Base-by-base conservation (phyloP, 2,329 filamentous ascomycete genomes). In the Cadophora sp. region DNA sequence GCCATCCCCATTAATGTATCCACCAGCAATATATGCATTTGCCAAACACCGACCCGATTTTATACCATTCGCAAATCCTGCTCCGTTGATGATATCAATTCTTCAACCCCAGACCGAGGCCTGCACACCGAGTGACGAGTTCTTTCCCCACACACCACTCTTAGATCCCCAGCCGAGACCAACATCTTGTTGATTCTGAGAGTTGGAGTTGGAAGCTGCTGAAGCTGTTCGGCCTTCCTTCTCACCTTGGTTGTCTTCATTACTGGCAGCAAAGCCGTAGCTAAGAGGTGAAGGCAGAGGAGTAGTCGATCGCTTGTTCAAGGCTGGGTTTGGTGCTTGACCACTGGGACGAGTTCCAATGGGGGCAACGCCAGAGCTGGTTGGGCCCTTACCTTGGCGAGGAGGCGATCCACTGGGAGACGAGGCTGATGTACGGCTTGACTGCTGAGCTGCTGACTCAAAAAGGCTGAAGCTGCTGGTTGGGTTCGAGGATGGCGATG, bases 41-140 rank as follows among this genome's bases (percentile, higher is more conserved):
- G 67, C 70, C 68, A 56, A 73, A 72, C 70, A 73, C 72, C 70
- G 37, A n/a, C 50, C 51, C 66, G 58, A 63, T 67, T 69, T 70
- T 64, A 68, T 70, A 64, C 65, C 64, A 51, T 68, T 46, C 58
- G 58, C 61, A 27, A 24, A 50, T 62, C 60, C 29, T 61, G 46
- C 63, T 65, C 61, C 67, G 11, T 22, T 59, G 11, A 34, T 37
- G 31, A 37, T 14, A 53, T 61, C 29, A 63, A 34, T n/a, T 55
- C 16, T 46, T 68, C 90, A 97, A 75, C 94, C 94, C 94, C 94
- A 98, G 74, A 97, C 95, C 72, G 93, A 97, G 72, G 94, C 94
- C 79, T 97, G 93, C 70, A 94, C 92, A 72, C 94, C 92, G 70
- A 97, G 89, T 72, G 90, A 92, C 72, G 90, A 92, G 76, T 92